These are phyloP conservation scores for Hansenula sp. DNA, from an alignment of 1,139 yeast genomes.

Conservation along the genomic window DNA sequence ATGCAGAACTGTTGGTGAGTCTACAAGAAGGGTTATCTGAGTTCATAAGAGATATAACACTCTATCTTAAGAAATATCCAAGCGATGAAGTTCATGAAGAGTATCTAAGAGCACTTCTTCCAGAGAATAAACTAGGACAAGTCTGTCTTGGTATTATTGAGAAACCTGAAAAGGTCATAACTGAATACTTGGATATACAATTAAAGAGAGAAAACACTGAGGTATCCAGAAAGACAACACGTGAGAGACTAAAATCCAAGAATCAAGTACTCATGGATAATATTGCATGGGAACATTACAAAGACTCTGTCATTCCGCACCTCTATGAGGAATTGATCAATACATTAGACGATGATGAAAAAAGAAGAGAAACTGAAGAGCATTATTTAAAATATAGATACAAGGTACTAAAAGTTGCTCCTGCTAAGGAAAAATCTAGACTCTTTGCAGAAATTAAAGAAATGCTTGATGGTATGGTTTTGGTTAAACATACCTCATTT, in stretches of 20 bases:
- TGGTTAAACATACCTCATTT: conserved; percentile 55
- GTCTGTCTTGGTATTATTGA: conserved; percentile 50
- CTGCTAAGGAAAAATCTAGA: conserved; percentile 36
- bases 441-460: conserved; percentile 43
- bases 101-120: conserved; percentile 52
- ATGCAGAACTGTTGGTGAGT: conserved; percentile 32
- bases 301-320: conserved; percentile 44
- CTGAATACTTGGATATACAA: conserved; percentile 43
- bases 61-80: conserved; percentile 36
- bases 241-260: conserved; percentile 43
- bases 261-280: conserved; percentile 37
- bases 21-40: conserved; percentile 42
- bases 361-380: conserved; percentile 57
- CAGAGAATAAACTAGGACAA: conserved; percentile 59
- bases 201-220: conserved; percentile 38
- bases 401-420: conserved; percentile 45
- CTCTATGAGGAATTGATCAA: conserved; percentile 57
- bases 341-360: conserved; percentile 55
- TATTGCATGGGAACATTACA: conserved; percentile 46
- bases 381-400: conserved; percentile 54
- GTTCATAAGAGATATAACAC: conserved; percentile 40
- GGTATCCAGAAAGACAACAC: conserved; percentile 30
- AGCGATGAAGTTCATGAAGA: conserved; percentile 36
- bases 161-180: conserved; percentile 44
- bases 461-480: conserved; percentile 68